Base-by-base conservation (phyloP, 2,329 filamentous ascomycete genomes). In the Aureobasidium sp. region DNA sequence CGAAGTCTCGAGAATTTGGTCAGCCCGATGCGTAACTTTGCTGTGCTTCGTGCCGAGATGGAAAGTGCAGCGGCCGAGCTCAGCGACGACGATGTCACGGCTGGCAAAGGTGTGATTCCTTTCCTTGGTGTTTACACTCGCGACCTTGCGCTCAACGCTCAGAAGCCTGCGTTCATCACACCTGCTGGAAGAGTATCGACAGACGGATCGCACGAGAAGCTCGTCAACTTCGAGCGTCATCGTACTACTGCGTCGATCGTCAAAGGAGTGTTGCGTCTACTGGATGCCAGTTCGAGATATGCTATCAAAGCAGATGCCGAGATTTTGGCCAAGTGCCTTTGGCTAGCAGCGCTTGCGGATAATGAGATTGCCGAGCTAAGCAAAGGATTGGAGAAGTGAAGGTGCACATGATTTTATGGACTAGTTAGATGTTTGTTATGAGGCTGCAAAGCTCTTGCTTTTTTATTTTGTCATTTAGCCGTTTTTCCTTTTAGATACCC, bases 211-310 rank as follows among this genome's bases (percentile, higher is more conserved):
- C 34, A 68, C 5, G 82, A 88, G 64, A 85, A 86, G 13, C 78
- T 94, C 48, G 83, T 94, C 68, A 94, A 94, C 72, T 94, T 94
- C 75, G 89, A 93, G 76, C 82, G 88, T 62, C 91, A 88, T 67
- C 87, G 90, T 63, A 87, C 85, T 37, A 86, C 87, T 30, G 90
- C 90, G 3, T 81, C 82, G 1, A 87, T 92, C 41, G 86, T 93
- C 66, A 94, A 94, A 78, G 90, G 88, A 53, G 76, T 94, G 42
- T 76, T 93, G 44, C 81, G 90, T 27, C 78, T 94, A n/a, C 78
- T 94, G 9, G 90, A 94, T 74, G 87, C 88, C 1, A 92, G 89
- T 71, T 84, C 86, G 27, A 81, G 85, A 61, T 94, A 93, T 71
- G 76, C 78, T 7, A 91, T 93, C 71, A 81, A 85, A 67, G 85